Evolutionary conservation across 306 rosid species (phyloP).

Genomic region (Carpinus viminea): DNA sequence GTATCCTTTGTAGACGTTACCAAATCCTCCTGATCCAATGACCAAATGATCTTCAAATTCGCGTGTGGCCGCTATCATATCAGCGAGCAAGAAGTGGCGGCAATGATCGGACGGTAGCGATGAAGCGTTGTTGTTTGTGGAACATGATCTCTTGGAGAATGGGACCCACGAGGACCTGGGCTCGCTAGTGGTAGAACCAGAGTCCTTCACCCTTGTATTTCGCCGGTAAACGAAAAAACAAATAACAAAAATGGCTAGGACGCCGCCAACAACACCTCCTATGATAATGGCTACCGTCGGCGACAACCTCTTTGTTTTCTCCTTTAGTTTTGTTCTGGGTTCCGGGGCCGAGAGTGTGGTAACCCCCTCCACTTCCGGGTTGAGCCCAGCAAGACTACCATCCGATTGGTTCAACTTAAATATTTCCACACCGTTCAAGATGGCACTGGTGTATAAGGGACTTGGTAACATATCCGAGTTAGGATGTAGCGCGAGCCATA

Average conservation of each 20-base stretch:
- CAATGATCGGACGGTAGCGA: conserved; percentile 1
- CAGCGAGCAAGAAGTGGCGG: conserved; percentile 28
- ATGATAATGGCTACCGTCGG: neutral
- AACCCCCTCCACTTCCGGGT: neutral
- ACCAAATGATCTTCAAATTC: conserved; percentile 9
- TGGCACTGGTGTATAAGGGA: neutral
- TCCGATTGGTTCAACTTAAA: conserved; percentile 9
- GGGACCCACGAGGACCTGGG: neutral
- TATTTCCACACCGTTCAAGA: conserved; percentile 29
- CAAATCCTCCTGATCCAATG: conserved; percentile 31
- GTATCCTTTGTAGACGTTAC: conserved; percentile 20
- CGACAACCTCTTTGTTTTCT: neutral
- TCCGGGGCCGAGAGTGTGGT: rapidly evolving
- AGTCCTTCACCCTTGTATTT: neutral
- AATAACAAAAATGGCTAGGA: neutral
- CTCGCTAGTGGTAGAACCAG: neutral
- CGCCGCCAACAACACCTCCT: neutral
- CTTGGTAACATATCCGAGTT: too few species aligned
- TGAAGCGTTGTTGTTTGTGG: conserved; percentile 3
- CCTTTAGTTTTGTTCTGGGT: neutral
- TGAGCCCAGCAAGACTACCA: conserved; percentile 19
- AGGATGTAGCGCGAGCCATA: conserved; percentile 8
- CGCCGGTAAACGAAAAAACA: neutral
- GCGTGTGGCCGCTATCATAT: conserved; percentile 24
- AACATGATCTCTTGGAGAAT: neutral